Evolutionary conservation across 306 rosid genomes (phyloP), one percentile per base, ranked within the genome.

Genomic region (Prosopis cineraria): DNA sequence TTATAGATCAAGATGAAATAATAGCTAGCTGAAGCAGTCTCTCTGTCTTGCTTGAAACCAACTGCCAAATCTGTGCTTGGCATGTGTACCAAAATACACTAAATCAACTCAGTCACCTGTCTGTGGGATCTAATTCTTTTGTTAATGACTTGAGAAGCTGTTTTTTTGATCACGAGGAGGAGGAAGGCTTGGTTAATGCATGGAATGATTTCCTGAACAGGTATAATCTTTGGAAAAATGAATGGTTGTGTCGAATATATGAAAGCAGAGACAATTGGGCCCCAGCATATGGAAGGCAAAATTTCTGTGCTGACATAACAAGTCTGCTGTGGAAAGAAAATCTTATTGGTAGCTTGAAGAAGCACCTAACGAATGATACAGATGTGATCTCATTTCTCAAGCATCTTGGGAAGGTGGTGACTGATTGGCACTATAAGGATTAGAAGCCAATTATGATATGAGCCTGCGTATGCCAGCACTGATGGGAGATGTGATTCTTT

Each of bases 241-340:
- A 82, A 66, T 86, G 88, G 80, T 70, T 87, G 66, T 56, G 56
- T 64, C 79, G 64, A 52, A 84, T 82, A 73, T 87, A 70, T 70
- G 88, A 79, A 75, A 68, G 72, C 62, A 84, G 90, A 68, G 82
- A 84, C 50, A 82, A 79, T 65, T 90, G 93, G 91, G 90, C 88
- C 63, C 40, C 80, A 45, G 78, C 90, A 58, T 87, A 78, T 66
- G 74, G 67, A 59, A 78, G 86, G 80, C 84, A 84, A 62, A 43
- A 74, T 69, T 87, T 89, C 73, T 82, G 82, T 34, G 93, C 91
- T 12, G 90, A 87, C 87, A 78, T 90, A 24, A 52, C 39, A 13
- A 73, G 77, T 64, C 58, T 80, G 58, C 72, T 77, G n/a, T 63
- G 64, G 48, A 53, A 67, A 36, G 90, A 85, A 78, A 75, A 83